A percentile compares a stretch with the other conserved stretches of the same genome.
Conservation (phyloP, 371 early-diverging fungal species). For the Catenaria anguillulae region DNA sequence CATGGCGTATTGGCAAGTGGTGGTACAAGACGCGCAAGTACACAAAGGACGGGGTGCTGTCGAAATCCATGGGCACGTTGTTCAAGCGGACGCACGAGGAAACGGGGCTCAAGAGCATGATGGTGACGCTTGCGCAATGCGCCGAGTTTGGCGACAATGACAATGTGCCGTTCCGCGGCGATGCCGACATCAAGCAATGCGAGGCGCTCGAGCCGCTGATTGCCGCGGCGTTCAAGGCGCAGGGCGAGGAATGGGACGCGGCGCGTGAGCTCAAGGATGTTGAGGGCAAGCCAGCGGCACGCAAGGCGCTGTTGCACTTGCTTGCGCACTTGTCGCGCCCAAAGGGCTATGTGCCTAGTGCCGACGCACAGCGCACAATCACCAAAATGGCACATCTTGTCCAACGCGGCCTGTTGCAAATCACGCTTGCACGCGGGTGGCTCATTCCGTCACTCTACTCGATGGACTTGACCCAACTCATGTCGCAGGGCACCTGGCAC, state of each 20-base stretch:
- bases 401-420: constrained; percentile 68
- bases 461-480: constrained; percentile 50
- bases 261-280: background rate
- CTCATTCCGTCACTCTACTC: constrained; percentile 35
- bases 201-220: constrained; percentile 31
- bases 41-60: constrained; percentile 75
- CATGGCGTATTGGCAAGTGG: constrained; percentile 76
- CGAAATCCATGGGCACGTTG: constrained; percentile 74
- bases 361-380: constrained; percentile 56
- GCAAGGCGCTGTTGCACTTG: constrained; percentile 64
- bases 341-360: background rate
- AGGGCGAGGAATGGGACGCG: constrained; percentile 34
- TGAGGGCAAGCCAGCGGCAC: constrained; percentile 14
- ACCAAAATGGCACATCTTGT: constrained; percentile 47
- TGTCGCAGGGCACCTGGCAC: constrained; percentile 48
- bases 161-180: background rate
- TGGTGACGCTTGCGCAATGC: constrained; percentile 51
- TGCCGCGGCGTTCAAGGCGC: constrained; percentile 34
- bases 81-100: constrained; percentile 76
- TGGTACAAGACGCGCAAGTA: constrained; percentile 79
- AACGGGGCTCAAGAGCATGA: constrained; percentile 31
- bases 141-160: background rate
- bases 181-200: background rate
- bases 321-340: constrained; percentile 51
- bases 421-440: constrained; percentile 73